Percentiles rank a stretch among this genome's conserved stretches.
These are phyloP conservation scores for Penicillium fimorum DNA, from an alignment of 495 filamentous ascomycete genomes.

Conservation along the genomic window DNA sequence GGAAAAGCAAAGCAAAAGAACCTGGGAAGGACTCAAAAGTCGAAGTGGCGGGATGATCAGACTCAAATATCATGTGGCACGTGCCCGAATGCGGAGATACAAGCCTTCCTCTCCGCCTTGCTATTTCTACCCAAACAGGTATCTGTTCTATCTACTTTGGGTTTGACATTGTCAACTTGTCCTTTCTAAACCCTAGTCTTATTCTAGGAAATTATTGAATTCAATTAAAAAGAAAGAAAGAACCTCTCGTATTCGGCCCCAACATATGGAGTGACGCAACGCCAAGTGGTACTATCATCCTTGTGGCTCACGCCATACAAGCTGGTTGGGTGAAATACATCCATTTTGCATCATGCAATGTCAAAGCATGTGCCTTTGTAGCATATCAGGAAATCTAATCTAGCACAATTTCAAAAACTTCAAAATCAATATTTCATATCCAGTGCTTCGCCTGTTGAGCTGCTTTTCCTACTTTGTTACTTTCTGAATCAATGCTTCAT, in stretches of 20 bases:
- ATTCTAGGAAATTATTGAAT: not conserved
- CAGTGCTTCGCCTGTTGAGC: not conserved
- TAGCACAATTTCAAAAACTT: not conserved
- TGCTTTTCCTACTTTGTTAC: not conserved
- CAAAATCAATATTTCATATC: not conserved
- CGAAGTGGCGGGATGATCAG: slow-evolving; percentile 11
- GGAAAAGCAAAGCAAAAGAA: not conserved
- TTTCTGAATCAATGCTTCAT: not conserved
- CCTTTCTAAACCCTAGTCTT: not conserved
- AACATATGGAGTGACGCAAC: slow-evolving; percentile 1
- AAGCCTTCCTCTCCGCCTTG: not conserved
- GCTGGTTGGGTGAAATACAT: not conserved
- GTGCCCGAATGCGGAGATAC: slow-evolving; percentile 14
- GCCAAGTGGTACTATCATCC: not conserved
- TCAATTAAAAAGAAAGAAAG: not conserved
- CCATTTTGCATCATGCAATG: not conserved
- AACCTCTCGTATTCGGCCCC: not conserved
- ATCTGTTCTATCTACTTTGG: not conserved
- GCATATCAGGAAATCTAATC: not conserved
- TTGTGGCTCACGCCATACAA: not conserved
- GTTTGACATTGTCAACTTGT: not conserved
- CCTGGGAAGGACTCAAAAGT: not conserved
- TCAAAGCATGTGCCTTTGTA: not conserved
- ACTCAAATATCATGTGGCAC: slow-evolving; percentile 9
- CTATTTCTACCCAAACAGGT: no score